Base-by-base conservation (phyloP, 768 basidiomycete species). In the Daedalea quercina region DNA sequence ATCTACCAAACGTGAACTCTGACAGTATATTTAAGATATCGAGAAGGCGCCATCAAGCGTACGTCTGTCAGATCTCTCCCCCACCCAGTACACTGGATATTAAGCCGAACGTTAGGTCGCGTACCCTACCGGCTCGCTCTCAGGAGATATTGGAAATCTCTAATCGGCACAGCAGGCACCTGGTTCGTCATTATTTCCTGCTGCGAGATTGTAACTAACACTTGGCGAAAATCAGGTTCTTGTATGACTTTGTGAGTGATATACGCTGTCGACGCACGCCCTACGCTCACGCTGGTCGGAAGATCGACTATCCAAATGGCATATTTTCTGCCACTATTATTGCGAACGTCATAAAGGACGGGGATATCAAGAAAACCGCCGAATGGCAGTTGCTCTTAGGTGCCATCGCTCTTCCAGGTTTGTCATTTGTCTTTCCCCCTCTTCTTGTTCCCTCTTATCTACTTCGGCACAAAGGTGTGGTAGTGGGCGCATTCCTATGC, bases 251-350 rank as follows among this genome's bases (percentile, higher is more conserved):
- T 53, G 79, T 77, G 59, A 56, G 65, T 35, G 19, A 24, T 22
- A 20, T 44, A 19, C 40, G n/a, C 28, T 31, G 28, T 4, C 28
- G 28, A 31, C 28, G 11, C 11, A 31, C 28, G 28, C n/a, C n/a
- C n/a, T n/a, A n/a, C n/a, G n/a, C n/a, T n/a, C n/a, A n/a, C n/a
- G n/a, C n/a, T n/a, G n/a, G n/a, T n/a, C 34, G n/a, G n/a, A n/a
- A 81, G 80, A 75, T 88, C 26, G 82, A 81, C 3, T 87, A 85
- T 64, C 86, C 84, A 0, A 87, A 87, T 57, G 83, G 84, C 17
- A 79, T 85, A 3, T 87, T 85, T 68, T 79, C 78, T 25, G 79
- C 79, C 8, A 76, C 79, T 2, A 87, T 86, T 53, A 85, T 89
- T 26, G 76, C 83, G 3, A 79, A 77, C 45, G 78, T 88, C 26